Conservation (phyloP, 2,329 filamentous ascomycete genomes). For the Orbilia blumenaviensis region DNA sequence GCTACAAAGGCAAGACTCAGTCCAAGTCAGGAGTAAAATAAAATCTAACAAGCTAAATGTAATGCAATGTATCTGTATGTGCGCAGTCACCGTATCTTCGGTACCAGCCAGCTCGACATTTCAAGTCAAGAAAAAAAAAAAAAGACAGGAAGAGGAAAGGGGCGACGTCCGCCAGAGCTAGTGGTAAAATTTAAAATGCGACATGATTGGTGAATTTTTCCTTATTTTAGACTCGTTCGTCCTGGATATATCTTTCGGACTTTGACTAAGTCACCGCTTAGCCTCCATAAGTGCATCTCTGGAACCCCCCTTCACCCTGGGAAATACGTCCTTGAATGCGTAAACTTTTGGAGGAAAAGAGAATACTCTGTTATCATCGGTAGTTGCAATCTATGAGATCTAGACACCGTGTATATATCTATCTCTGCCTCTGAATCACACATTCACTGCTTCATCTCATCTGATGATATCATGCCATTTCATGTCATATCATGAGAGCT, state of each 20-base stretch:
- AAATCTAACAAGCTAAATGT: too few species aligned
- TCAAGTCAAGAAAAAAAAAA: background rate
- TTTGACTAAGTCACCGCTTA: too few species aligned
- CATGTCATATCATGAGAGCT: background rate
- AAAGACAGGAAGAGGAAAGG: background rate
- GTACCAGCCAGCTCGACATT: too few species aligned
- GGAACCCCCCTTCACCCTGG: background rate
- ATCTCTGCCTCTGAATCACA: too few species aligned
- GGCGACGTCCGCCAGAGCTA: too few species aligned
- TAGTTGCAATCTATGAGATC: background rate
- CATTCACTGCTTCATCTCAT: too few species aligned
- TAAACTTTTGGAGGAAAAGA: background rate
- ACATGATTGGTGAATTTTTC: background rate
- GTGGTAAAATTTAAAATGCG: too few species aligned
- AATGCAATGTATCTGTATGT: too few species aligned
- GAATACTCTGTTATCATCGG: slow-evolving; percentile 20
- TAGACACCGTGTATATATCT: slow-evolving; percentile 7
- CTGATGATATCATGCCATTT: too few species aligned
- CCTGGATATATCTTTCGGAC: background rate
- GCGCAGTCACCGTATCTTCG: too few species aligned
- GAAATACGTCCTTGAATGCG: background rate
- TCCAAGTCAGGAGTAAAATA: background rate
- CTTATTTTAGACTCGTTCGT: background rate
- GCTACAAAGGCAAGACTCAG: too few species aligned
- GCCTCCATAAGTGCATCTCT: slow-evolving; percentile 14